Conservation (phyloP, 257 asterid genomes). For the Solanum verrucosum region DNA sequence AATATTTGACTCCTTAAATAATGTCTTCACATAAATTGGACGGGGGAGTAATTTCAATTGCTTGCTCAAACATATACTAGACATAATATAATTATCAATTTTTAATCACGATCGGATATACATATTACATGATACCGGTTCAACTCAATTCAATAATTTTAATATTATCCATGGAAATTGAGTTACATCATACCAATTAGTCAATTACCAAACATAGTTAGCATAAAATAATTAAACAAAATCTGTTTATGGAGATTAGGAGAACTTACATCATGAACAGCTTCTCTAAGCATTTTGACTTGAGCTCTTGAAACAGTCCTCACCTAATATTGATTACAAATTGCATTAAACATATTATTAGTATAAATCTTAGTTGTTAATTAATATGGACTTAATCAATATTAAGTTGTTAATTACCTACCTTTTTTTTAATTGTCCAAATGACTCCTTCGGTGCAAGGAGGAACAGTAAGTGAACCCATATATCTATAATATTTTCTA, state of each 20-base stretch:
- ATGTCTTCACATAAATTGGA: neutral
- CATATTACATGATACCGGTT: neutral
- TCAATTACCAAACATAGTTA: neutral
- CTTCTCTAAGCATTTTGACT: slow-evolving; percentile 51
- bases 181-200: neutral
- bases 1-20: neutral
- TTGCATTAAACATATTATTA: neutral
- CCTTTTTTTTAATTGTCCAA: slow-evolving; percentile 58
- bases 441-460: slow-evolving; percentile 73
- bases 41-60: neutral
- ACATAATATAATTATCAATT: neutral
- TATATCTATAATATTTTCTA: slow-evolving; percentile 33
- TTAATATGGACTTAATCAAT: neutral
- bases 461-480: slow-evolving; percentile 68
- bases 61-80: neutral
- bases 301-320: slow-evolving; percentile 49
- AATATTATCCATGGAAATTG: neutral
- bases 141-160: no score
- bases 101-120: neutral
- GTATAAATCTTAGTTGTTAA: neutral
- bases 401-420: neutral
- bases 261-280: slow-evolving; percentile 62
- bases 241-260: neutral
- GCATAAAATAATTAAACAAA: neutral
- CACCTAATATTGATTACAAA: slow-evolving; percentile 26